Evolutionary conservation across 352 stramenopile genomes (phyloP).

Genomic region (Globisporangium polare): DNA sequence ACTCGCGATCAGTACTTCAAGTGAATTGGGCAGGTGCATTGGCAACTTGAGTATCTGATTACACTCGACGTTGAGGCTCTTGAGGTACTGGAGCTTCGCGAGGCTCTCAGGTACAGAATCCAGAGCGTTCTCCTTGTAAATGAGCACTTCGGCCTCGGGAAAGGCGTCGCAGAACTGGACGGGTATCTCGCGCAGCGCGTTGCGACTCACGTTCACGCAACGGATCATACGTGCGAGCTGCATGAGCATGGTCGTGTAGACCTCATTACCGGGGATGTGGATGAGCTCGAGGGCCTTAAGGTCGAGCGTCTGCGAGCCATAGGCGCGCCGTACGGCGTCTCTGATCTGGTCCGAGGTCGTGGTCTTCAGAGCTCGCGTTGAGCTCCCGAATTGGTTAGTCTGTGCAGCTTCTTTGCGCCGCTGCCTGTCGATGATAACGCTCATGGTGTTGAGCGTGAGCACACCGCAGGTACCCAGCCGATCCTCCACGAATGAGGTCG

Average conservation of each 20-base stretch:
- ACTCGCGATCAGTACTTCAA: conserved; percentile 32
- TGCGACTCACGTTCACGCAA: conserved; percentile 64
- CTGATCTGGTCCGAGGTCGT: conserved; percentile 19
- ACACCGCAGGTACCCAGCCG: conserved; percentile 52
- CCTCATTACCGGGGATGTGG: conserved; percentile 37
- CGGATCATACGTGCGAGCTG: conserved; percentile 59
- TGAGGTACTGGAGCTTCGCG: conserved; percentile 29
- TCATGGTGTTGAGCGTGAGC: conserved; percentile 67
- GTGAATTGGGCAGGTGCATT: conserved; percentile 27
- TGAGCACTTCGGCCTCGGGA: conserved; percentile 36
- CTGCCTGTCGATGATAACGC: conserved; percentile 48
- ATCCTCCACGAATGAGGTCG: conserved; percentile 51
- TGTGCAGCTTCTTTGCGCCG: conserved; percentile 18
- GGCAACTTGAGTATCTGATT: conserved; percentile 56
- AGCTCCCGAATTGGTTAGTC: neutral
- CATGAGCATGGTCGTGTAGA: conserved; percentile 60
- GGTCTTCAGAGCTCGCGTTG: neutral
- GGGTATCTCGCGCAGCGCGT: conserved; percentile 58
- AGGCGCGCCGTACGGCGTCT: conserved; percentile 41
- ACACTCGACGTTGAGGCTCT: conserved; percentile 42
- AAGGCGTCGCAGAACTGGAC: conserved; percentile 50
- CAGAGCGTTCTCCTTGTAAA: conserved; percentile 70
- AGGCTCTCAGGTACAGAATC: conserved; percentile 29
- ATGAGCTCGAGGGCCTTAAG: conserved; percentile 64
- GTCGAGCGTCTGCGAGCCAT: conserved; percentile 54